These are phyloP conservation scores for Whalleya microplaca DNA, from an alignment of 2,329 filamentous ascomycete species.

Conservation along the genomic window DNA sequence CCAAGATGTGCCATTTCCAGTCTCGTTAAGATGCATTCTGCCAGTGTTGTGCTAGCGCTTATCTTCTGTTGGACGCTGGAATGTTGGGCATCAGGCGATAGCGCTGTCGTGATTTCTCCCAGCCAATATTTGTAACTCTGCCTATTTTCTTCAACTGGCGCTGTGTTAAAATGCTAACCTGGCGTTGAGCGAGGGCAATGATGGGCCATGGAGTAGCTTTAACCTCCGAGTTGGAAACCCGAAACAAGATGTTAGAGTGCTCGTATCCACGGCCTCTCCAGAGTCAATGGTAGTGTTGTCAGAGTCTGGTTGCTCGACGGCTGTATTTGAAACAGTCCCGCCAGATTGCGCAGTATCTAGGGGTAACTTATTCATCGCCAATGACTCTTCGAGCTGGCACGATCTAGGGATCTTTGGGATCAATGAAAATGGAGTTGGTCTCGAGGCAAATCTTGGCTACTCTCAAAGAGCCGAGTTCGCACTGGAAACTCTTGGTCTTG, in stretches of 20 bases:
- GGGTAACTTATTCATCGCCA: constrained; percentile 40
- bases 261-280: constrained; percentile 45
- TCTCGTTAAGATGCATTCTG: constrained; percentile 22
- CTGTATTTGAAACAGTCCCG: constrained; percentile 38
- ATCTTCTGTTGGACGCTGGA: constrained; percentile 9
- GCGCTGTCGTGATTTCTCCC: constrained; percentile 36
- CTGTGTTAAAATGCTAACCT: constrained; percentile 19
- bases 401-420: constrained; percentile 39
- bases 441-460: constrained; percentile 45
- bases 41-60: constrained; percentile 11
- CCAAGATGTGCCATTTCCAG: not conserved
- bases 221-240: constrained; percentile 42
- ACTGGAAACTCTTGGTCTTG: constrained; percentile 35
- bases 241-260: constrained; percentile 41
- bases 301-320: constrained; percentile 36
- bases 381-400: constrained; percentile 41
- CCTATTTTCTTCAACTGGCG: not conserved
- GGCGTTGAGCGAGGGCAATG: constrained; percentile 41
- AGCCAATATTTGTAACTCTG: constrained; percentile 43
- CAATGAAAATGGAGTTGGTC: constrained; percentile 41
- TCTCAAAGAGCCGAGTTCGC: constrained; percentile 33
- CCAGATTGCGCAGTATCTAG: constrained; percentile 41
- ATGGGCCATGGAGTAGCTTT: constrained; percentile 47
- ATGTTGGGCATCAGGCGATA: constrained; percentile 13
- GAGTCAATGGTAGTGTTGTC: constrained; percentile 40